Evolutionary conservation across 345 rosid species (phyloP), one percentile per base, ranked within the genome.

Genomic region (Moricandia arvensis): DNA sequence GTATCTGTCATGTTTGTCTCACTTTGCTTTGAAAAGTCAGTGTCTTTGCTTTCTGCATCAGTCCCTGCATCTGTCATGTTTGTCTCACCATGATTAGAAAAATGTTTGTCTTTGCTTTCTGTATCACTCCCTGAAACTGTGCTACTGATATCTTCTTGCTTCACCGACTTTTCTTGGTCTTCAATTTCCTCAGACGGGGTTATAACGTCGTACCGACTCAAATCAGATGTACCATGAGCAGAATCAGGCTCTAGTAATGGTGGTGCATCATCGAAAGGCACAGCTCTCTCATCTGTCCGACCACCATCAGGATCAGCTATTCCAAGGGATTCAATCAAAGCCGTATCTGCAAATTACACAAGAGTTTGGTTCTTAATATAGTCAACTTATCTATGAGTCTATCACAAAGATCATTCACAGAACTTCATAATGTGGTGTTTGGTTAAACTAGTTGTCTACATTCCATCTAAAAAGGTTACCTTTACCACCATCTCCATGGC

Each of bases 401-500:
- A 45, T 12, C 34, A 51, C 34, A 53, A 37, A 12, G 37, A 41
- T 64, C 47, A 54, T 66, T 38, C 26, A 21, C 11, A 66, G 34
- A 53, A 38, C n/a, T 21, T 67, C 47, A 63, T 30, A 63, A 54
- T 27, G 15, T 8, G 47, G 0, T 7, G 0, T 26, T 35, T 35
- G 41, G 1, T 45, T 10, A 27, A 70, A 71, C 58, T 11, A n/a
- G 18, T 1, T 17, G n/a, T 45, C 47, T 58, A 26, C 59, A 59
- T 57, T 59, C 21, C 63, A n/a, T 30, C 8, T 3, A 33, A 34
- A 9, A 7, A 7, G 12, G 21, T 64, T 80, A 92, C 99, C 92
- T 82, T 73, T 75, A 53, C 79, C 72, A 49, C 87, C 86, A 80
- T 87, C 88, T 27, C 90, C 87, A 15, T 45, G 81, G 79, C 86